These are phyloP conservation scores for Fragaria nilgerrensis DNA, from an alignment of 306 rosid genomes.

Conservation along the genomic window DNA sequence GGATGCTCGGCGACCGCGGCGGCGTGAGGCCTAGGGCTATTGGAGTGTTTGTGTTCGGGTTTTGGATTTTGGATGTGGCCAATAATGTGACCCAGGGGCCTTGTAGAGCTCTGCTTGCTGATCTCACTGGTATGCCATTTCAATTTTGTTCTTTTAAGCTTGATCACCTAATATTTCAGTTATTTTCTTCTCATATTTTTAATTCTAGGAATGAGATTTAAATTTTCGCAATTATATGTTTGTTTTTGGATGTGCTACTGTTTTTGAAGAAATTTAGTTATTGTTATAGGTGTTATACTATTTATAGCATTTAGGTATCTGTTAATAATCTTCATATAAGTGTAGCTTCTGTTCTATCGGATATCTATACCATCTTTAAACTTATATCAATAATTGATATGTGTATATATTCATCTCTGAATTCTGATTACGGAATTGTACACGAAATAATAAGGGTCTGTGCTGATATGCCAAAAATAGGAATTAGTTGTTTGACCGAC, in stretches of 20 bases:
- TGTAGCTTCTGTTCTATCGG: neutral
- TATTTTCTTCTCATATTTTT: neutral
- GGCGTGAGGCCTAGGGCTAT: conserved; percentile 55
- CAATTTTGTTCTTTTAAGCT: neutral
- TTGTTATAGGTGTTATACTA: neutral
- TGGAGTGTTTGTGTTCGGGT: conserved; percentile 62
- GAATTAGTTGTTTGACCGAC: neutral
- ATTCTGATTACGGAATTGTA: neutral
- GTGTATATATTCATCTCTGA: neutral
- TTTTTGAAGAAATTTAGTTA: neutral
- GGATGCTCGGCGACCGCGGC: conserved; percentile 60
- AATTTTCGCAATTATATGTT: neutral
- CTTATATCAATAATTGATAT: neutral
- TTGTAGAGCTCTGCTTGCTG: conserved; percentile 85
- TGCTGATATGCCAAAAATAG: neutral
- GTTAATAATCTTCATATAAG: neutral
- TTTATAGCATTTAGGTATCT: neutral
- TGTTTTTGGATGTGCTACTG: neutral
- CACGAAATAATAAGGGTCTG: neutral
- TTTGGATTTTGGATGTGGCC: conserved; percentile 86
- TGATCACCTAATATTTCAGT: neutral
- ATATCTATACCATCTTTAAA: neutral
- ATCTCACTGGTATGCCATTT: conserved; percentile 68
- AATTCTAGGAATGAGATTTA: neutral
- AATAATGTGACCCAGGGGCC: conserved; percentile 82